These are phyloP conservation scores for Platanthera guangdongensis DNA, from an alignment of 106 monocot species.

Conservation along the genomic window DNA sequence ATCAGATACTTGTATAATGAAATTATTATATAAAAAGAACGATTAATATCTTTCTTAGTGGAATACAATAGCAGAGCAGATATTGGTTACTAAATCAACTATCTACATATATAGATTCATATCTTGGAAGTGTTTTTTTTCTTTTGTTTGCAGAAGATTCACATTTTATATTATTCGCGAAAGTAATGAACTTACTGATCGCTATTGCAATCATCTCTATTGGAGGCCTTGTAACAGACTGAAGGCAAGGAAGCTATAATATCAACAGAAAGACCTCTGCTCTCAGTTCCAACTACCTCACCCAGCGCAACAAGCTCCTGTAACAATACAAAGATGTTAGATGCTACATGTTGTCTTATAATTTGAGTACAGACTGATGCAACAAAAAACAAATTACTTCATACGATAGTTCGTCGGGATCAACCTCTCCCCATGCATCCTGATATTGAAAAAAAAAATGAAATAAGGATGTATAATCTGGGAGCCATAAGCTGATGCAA, in stretches of 20 bases:
- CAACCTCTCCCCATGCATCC: constrained; percentile 91
- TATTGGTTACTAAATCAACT: neutral
- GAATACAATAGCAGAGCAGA: neutral
- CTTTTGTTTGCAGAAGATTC: neutral
- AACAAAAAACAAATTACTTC: constrained; percentile 38
- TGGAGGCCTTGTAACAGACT: constrained; percentile 53
- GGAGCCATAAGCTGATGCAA: too few relatives aligned
- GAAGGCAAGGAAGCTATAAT: constrained; percentile 78
- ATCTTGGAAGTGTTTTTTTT: too few relatives aligned
- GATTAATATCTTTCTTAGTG: neutral
- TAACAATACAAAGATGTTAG: neutral
- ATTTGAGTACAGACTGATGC: neutral
- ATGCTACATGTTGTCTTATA: neutral
- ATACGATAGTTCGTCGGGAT: constrained; percentile 93
- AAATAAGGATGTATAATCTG: neutral
- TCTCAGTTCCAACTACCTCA: constrained; percentile 85
- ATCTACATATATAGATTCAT: neutral
- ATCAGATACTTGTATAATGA: neutral
- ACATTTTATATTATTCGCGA: neutral
- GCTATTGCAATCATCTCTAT: constrained; percentile 34
- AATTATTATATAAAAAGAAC: neutral
- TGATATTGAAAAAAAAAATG: constrained; percentile 11
- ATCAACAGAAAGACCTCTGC: constrained; percentile 76
- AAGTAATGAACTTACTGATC: constrained; percentile 57
- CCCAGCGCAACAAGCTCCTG: constrained; percentile 91